Base-by-base conservation (phyloP, 441 rosid species). In the Bocquillonia castaneifolia region DNA sequence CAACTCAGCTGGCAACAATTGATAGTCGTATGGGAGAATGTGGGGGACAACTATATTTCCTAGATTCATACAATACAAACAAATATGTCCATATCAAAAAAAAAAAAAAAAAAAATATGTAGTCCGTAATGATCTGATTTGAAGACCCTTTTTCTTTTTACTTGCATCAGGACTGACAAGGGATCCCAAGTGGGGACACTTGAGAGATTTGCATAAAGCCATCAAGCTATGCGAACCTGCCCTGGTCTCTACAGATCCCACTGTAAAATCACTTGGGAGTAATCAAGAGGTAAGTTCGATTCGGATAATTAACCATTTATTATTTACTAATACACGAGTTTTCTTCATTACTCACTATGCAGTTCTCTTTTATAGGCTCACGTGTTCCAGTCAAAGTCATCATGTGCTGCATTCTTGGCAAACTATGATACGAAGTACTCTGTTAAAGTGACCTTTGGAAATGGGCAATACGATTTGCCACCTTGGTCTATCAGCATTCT, bases 401-500 rank as follows among this genome's bases (percentile, higher is more conserved):
- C 77, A 55, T 94, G 99, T 81, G 88, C 99, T 37, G 99, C 99
- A 32, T 94, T 94, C 77, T 86, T 94, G 65, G 83, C 98, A 52
- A 94, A 94, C 70, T 86, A 90, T 72, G 81, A 94, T 58, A 77
- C 82, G 36, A 79, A 57, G 50, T 78, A 88, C 63, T 75, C 79
- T 10, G 91, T 86, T 17, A 88, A 76, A 80, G 94, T 94, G 70
- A 69, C 88, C 51, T 94, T 87, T 42, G 76, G 92, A 56, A 83
- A 75, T 66, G 79, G 63, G 72, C 92, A 87, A 70, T 94, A 90
- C 77, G 86, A 87, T 70, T 79, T 94, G 66, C 99, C 99, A 66
- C 96, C 94, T n/a, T 94, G 99, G 99, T 92, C 99, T 68, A 78
- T 94, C 73, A 94, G 98, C 82, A 83, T 94, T 75, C 93, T 94